Evolutionary conservation across 371 early-diverging fungal genomes (phyloP), one percentile per base, ranked within the genome.

Genomic region (Mucor sp.): DNA sequence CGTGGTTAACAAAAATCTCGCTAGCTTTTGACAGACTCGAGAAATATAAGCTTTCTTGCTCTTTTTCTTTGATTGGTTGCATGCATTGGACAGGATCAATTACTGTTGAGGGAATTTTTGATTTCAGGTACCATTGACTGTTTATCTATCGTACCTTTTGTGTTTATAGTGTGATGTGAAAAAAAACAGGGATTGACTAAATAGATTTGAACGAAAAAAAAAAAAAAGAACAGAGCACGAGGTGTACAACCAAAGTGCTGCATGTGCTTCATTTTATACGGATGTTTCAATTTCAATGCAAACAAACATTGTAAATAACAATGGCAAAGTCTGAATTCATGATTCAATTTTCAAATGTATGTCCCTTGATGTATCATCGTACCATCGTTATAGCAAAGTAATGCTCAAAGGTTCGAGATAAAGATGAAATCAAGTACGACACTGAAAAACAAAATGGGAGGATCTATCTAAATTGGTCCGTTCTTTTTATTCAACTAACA

Each of bases 191-290:
- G 7, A 30, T 50, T 50, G 50, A 9, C 12, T 50, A 25, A 23
- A 50, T 8, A 21, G 50, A 25, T 12, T 50, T 50, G 50, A 21
- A 12, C 21, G 21, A 50, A 50, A 50, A 23, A 50, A 50, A 50
- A 14, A 23, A 48, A 17, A 55, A 55, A 9, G 30, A 27, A 27
- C 32, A 56, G 56, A 15, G 32, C 56, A 56, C 56, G 56, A 56
- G 56, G 56, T 56, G 56, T 53, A 27, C 53, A 53, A 53, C 53
- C 53, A 25, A 21, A 53, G 53, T 56, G 56, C 56, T 32, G 56
- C 56, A 56, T 56, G 56, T 56, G 56, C 56, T 56, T 56, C 56
- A 56, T 17, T 56, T 56, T n/a, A 30, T n/a, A 56, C 56, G 32
- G 56, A 32, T 28, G 56, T 28, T 30, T 32, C 27, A 15, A 15